Conservation (phyloP, 345 rosid species). For the Gossypium raimondii region DNA sequence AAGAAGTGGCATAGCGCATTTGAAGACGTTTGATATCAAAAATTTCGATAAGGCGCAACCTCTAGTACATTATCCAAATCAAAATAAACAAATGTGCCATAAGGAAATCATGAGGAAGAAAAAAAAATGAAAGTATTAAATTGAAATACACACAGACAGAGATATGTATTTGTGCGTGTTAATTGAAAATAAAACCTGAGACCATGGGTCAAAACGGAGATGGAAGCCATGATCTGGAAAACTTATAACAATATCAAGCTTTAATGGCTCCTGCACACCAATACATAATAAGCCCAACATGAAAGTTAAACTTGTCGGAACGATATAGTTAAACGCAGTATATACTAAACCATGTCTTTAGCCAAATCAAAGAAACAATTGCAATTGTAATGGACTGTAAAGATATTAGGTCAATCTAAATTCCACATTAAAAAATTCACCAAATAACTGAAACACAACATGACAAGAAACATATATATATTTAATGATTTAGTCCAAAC, state of each 20-base stretch:
- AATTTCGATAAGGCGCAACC: conserved; percentile 83
- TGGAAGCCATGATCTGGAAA: conserved; percentile 98
- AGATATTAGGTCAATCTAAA: not conserved
- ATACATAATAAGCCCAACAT: not conserved
- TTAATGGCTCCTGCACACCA: conserved; percentile 72
- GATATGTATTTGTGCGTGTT: not conserved
- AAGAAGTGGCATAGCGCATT: conserved; percentile 81
- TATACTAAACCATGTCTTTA: not conserved
- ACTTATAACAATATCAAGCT: conserved; percentile 85
- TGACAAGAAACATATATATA: not conserved
- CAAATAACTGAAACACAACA: not conserved
- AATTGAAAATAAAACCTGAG: conserved; percentile 56
- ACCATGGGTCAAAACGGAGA: conserved; percentile 95
- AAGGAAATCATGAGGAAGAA: not conserved
- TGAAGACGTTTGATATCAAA: conserved; percentile 90
- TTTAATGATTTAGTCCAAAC: conserved; percentile 30
- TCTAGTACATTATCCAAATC: conserved; percentile 41
- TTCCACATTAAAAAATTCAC: conserved; percentile 5
- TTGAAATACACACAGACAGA: not conserved
- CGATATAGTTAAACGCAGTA: not conserved
- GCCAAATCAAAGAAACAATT: not conserved
- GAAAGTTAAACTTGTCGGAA: not conserved
- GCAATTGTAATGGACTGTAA: not conserved
- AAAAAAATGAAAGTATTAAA: not conserved
- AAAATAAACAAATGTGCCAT: conserved; percentile 2